Base-by-base conservation (phyloP, 2,329 filamentous ascomycete genomes). In the Metarhizium humberi region DNA sequence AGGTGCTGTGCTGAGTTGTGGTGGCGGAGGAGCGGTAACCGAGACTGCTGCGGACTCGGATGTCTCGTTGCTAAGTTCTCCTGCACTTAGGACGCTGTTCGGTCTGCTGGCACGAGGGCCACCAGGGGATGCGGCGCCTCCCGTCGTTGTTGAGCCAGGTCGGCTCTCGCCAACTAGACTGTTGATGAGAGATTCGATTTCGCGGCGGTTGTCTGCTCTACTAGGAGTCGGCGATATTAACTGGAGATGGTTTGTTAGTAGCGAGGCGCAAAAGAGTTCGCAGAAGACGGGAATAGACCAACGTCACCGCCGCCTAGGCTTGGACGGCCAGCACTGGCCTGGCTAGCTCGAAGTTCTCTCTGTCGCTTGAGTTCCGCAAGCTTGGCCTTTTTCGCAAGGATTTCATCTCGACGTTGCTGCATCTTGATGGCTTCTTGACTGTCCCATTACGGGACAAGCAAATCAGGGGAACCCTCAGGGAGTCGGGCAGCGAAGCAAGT, bases 331-430 rank as follows among this genome's bases (percentile, higher is more conserved):
- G 80, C 81, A 57, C 79, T 82, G 63, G 88, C 84, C 69, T 95
- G 89, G 68, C 81, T 88, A 60, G 89, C 83, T 57, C 92, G 82
- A 63, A 92, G 76, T 70, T 95, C 91, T 64, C 94, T 84, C 75
- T 96, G 91, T 59, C 89, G 84, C 76, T 96, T 96, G 61, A 99
- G 81, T 79, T 97, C 94, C 51, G 90, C 92, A 65, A 99, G 90
- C 78, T 94, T 96, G 60, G 92, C 92, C 78, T 90, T 92, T 77
- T 99, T 99, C 63, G 91, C 92, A 64, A 94, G 78, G 63, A 99
- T 96, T 78, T 99, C 94, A 78, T 96, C 91, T 77, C 90, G 88
- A 65, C 92, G 87, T 79, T 92, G 86, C 75, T 87, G 84, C 78
- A 87, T 86, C 62, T 66, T 74, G 71, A 59, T 67, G 59, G 67